Percentiles rank a stretch among this genome's conserved stretches.
These are phyloP conservation scores for Xylariaceae sp. DNA, from an alignment of 2,329 filamentous ascomycete species.

Conservation along the genomic window DNA sequence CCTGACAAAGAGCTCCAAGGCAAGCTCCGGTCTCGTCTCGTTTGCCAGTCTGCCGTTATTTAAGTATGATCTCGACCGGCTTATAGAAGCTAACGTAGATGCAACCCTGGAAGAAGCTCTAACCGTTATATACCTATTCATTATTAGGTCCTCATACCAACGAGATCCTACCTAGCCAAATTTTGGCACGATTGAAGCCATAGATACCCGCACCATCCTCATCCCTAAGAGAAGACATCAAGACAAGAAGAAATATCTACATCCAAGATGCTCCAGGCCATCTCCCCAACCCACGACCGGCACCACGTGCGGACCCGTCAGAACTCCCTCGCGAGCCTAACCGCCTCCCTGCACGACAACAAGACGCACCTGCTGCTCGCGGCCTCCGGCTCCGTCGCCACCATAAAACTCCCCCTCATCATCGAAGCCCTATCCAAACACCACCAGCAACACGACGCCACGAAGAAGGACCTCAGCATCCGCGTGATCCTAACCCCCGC, in stretches of 20 bases:
- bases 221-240: no score
- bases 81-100: not conserved
- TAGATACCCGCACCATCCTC: no score
- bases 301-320: slow-evolving; percentile 29
- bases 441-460: not conserved
- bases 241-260: no score
- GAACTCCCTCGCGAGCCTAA: slow-evolving; percentile 33
- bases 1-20: not conserved
- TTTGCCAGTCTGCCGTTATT: not conserved
- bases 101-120: not conserved
- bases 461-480: slow-evolving; percentile 48
- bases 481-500: slow-evolving; percentile 80
- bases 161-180: no score
- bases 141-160: not conserved
- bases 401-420: slow-evolving; percentile 79
- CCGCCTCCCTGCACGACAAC: slow-evolving; percentile 46
- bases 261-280: slow-evolving; percentile 29
- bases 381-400: slow-evolving; percentile 77
- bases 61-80: not conserved
- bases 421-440: slow-evolving; percentile 55
- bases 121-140: no score
- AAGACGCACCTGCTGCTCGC: slow-evolving; percentile 67
- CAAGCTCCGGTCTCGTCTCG: no score
- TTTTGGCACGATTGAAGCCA: no score
- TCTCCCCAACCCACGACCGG: slow-evolving; percentile 31